Percentiles rank a stretch among this genome's conserved stretches.
These are phyloP conservation scores for Abrus precatorius DNA, from an alignment of 306 rosid genomes.

Conservation along the genomic window DNA sequence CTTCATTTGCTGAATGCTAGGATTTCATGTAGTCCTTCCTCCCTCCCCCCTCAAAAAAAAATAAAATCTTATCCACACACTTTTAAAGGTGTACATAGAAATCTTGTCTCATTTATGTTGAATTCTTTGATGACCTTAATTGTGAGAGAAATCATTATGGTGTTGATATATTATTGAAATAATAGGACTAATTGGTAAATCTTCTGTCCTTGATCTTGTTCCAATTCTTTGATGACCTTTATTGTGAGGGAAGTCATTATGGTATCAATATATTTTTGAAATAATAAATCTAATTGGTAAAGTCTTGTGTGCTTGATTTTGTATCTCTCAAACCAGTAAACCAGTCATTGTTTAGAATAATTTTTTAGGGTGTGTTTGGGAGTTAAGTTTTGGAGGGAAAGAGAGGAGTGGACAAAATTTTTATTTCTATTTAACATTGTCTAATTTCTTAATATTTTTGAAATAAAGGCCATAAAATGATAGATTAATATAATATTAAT, in stretches of 20 bases:
- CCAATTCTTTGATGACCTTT: neutral
- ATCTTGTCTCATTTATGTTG: neutral
- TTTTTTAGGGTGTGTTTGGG: neutral
- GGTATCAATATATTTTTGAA: neutral
- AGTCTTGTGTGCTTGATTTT: neutral
- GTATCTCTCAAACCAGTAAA: neutral
- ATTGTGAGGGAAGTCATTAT: neutral
- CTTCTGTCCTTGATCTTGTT: slow-evolving; percentile 8
- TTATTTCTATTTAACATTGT: too few species aligned
- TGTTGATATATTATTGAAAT: slow-evolving; percentile 4
- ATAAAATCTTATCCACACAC: neutral
- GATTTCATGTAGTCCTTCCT: slow-evolving; percentile 10
- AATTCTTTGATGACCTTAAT: neutral
- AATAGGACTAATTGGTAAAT: slow-evolving; percentile 6
- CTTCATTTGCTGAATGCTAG: slow-evolving; percentile 8
- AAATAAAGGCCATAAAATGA: too few species aligned
- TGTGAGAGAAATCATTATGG: neutral
- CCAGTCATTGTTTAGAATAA: neutral
- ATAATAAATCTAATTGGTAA: slow-evolving; percentile 18
- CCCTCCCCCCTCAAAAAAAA: neutral
- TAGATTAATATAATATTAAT: too few species aligned
- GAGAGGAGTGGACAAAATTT: too few species aligned
- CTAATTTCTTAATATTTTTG: too few species aligned
- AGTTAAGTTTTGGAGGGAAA: too few species aligned
- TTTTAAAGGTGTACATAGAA: neutral